These are phyloP conservation scores for Hanseniaspora valbyensis DNA, from an alignment of 805 yeast genomes.

Conservation along the genomic window DNA sequence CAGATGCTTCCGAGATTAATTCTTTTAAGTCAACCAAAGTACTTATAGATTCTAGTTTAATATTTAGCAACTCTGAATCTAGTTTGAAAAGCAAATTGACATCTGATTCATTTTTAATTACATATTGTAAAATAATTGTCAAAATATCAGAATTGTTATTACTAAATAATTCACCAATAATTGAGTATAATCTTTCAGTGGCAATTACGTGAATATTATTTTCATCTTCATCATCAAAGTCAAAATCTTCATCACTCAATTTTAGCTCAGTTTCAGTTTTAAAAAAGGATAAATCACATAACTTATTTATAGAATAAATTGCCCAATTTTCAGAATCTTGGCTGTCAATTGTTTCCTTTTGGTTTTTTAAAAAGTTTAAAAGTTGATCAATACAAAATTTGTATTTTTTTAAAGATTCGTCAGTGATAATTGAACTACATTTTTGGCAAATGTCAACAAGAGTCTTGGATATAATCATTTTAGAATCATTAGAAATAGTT, in stretches of 20 bases:
- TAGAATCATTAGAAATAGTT: constrained; percentile 14
- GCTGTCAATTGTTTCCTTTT: constrained; percentile 28
- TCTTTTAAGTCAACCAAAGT: constrained; percentile 35
- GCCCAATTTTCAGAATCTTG: constrained; percentile 25
- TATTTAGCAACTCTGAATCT: constrained; percentile 46
- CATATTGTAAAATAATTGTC: constrained; percentile 34
- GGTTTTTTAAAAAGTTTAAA: constrained; percentile 40
- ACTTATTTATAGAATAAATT: constrained; percentile 25
- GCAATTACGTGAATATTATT: constrained; percentile 35
- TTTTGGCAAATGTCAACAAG: constrained; percentile 20
- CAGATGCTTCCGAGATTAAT: not conserved
- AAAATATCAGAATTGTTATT: constrained; percentile 28
- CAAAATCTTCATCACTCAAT: constrained; percentile 18
- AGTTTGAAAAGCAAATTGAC: constrained; percentile 32
- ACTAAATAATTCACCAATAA: constrained; percentile 48
- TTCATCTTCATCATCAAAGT: constrained; percentile 17
- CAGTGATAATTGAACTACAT: constrained; percentile 17
- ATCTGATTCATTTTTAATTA: constrained; percentile 24
- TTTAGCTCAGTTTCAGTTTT: constrained; percentile 18
- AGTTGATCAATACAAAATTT: constrained; percentile 53
- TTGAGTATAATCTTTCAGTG: constrained; percentile 55
- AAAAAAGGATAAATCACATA: constrained; percentile 29
- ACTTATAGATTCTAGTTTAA: constrained; percentile 40
- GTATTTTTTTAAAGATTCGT: constrained; percentile 20
- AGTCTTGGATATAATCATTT: constrained; percentile 19